phyloP scores from a whole-genome alignment of 805 yeast species.

The Pichia phayaonensis region DNA sequence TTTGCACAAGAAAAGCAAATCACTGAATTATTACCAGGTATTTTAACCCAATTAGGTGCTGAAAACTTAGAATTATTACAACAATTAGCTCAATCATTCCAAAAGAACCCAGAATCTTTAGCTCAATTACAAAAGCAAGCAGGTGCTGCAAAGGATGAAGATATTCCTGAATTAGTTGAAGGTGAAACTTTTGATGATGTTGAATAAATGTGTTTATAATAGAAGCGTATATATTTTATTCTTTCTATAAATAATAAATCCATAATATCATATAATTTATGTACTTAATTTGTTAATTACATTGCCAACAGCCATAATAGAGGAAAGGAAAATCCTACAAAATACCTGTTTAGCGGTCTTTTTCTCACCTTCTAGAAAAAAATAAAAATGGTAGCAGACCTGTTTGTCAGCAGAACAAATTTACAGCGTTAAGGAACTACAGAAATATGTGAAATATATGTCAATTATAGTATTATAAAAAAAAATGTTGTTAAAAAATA shows the following conservation, averaged over 20 bases:
- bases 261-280: neutral
- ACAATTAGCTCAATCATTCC: conserved; percentile 83
- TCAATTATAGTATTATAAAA: too few relatives aligned
- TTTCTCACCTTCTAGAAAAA: too few relatives aligned
- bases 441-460: too few relatives aligned
- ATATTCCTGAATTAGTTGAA: conserved; percentile 74
- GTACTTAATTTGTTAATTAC: neutral
- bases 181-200: conserved; percentile 75
- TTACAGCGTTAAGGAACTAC: too few relatives aligned
- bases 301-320: neutral
- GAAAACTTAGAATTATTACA: conserved; percentile 87
- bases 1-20: conserved; percentile 87
- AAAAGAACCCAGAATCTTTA: conserved; percentile 39
- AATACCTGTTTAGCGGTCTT: too few relatives aligned
- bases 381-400: neutral
- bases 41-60: conserved; percentile 93
- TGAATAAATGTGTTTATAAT: conserved; percentile 12
- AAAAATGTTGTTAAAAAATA: too few relatives aligned
- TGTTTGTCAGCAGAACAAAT: too few relatives aligned
- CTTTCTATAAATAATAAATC: neutral
- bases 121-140: conserved; percentile 28
- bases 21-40: conserved; percentile 87
- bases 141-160: conserved; percentile 44
- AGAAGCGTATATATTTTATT: neutral
- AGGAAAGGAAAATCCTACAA: too few relatives aligned